Evolutionary conservation across 2,329 filamentous ascomycete species (phyloP).

Genomic region (Ceratocystis lukuohia): DNA sequence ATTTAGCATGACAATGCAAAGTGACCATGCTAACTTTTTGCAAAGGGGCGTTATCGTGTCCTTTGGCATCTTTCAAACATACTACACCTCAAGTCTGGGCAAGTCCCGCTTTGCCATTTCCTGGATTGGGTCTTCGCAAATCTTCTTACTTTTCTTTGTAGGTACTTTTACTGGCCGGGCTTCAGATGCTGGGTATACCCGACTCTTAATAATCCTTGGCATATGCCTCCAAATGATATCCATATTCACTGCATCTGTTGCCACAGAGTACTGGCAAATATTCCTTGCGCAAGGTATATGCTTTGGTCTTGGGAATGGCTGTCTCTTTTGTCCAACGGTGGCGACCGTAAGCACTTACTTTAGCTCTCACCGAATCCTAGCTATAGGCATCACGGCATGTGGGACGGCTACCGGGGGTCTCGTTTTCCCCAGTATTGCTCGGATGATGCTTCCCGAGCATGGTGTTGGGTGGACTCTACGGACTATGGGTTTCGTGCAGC

Average conservation of each 20-base stretch:
- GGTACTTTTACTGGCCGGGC: slow-evolving; percentile 40
- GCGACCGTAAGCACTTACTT: slow-evolving; percentile 57
- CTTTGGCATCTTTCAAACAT: slow-evolving; percentile 43
- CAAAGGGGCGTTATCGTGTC: slow-evolving; percentile 39
- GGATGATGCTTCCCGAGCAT: slow-evolving; percentile 21
- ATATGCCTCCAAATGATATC: slow-evolving; percentile 32
- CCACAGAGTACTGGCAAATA: slow-evolving; percentile 41
- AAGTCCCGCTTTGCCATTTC: slow-evolving; percentile 34
- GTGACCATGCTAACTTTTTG: slow-evolving; percentile 6
- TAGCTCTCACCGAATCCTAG: slow-evolving; percentile 40
- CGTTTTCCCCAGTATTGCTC: slow-evolving; percentile 35
- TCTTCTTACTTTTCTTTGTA: slow-evolving; percentile 43
- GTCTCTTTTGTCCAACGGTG: slow-evolving; percentile 50
- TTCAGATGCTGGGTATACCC: slow-evolving; percentile 42
- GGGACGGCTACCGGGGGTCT: slow-evolving; percentile 48
- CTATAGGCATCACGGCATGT: slow-evolving; percentile 46
- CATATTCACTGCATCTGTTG: slow-evolving; percentile 34
- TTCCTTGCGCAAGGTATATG: slow-evolving; percentile 42
- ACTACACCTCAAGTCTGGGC: slow-evolving; percentile 33
- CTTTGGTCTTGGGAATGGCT: slow-evolving; percentile 45
- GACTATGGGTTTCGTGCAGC: slow-evolving; percentile 45
- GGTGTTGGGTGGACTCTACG: slow-evolving; percentile 39
- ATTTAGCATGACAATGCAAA: neutral
- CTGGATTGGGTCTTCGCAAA: slow-evolving; percentile 42
- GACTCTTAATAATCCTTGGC: slow-evolving; percentile 31